A percentile compares a stretch with the other conserved stretches of the same genome.
phyloP scores from a whole-genome alignment of 176 grass and related monocot species.

The Leersia perrieri region DNA sequence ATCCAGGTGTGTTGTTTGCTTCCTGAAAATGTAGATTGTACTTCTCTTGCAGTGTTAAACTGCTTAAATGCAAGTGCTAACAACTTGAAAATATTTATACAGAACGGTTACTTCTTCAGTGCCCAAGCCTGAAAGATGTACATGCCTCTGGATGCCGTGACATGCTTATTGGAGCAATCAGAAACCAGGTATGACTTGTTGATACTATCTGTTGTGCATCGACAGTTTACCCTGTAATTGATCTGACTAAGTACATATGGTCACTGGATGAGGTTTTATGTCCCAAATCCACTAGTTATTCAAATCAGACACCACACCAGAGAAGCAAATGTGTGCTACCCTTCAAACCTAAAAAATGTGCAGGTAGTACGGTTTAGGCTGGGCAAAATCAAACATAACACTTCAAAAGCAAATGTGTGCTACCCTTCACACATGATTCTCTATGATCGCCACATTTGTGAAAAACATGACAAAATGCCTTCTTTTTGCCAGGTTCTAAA shows the following conservation, averaged over 20 bases:
- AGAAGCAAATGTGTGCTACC: not conserved
- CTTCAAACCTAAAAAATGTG: not conserved
- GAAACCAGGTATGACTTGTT: conserved; percentile 62
- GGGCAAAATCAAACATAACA: not conserved
- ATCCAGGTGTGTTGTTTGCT: conserved; percentile 63
- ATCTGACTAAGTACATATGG: too few relatives aligned
- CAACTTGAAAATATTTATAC: conserved; percentile 2
- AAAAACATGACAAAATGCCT: not conserved
- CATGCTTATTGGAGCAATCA: conserved; percentile 87
- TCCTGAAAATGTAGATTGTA: not conserved
- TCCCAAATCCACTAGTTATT: not conserved
- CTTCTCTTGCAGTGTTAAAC: not conserved
- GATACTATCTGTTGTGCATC: not conserved
- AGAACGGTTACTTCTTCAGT: conserved; percentile 90
- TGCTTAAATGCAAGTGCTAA: not conserved
- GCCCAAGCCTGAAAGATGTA: conserved; percentile 73
- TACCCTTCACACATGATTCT: not conserved
- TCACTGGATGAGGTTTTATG: too few relatives aligned
- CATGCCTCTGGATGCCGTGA: conserved; percentile 75
- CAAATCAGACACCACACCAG: not conserved
- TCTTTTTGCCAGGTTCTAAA: conserved; percentile 59
- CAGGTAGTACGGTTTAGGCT: not conserved
- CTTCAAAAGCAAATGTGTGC: too few relatives aligned
- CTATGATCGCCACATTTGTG: not conserved
- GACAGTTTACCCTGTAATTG: not conserved